Percentiles rank a stretch among this genome's conserved stretches.
Conservation (phyloP, 192 early-diverging fungal species). For the Backusella mclennaniae region DNA sequence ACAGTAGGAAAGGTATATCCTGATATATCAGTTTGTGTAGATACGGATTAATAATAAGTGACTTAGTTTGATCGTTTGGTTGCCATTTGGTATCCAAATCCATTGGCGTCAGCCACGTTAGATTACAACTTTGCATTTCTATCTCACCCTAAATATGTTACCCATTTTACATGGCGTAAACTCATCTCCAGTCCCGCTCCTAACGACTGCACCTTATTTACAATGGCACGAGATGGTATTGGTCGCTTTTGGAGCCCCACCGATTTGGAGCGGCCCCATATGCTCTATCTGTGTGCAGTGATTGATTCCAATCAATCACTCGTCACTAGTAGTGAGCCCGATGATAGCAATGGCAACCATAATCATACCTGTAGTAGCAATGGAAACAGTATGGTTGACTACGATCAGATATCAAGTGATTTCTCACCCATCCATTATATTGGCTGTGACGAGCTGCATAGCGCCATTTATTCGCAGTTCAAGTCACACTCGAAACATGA, state of each 20-base stretch:
- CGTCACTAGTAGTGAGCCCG: conserved; percentile 32
- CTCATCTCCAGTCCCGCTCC: conserved; percentile 20
- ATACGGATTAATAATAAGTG: not conserved
- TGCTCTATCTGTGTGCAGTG: conserved; percentile 64
- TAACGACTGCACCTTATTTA: conserved; percentile 50
- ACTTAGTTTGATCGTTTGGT: conserved; percentile 60
- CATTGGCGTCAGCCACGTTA: not conserved
- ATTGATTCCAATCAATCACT: conserved; percentile 68
- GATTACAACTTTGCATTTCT: conserved; percentile 59
- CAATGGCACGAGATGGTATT: conserved; percentile 65
- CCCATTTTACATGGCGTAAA: conserved; percentile 66
- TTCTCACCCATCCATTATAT: conserved; percentile 61
- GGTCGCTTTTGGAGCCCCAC: conserved; percentile 70
- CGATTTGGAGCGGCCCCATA: conserved; percentile 43
- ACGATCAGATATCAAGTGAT: conserved; percentile 15
- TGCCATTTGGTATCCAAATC: conserved; percentile 58
- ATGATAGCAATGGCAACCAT: not conserved
- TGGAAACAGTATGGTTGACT: not conserved
- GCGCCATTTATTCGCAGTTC: conserved; percentile 32
- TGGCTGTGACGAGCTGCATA: conserved; percentile 49
- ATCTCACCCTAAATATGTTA: conserved; percentile 61
- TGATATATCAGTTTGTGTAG: not conserved
- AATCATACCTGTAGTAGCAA: not conserved
- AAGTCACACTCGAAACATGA: conserved; percentile 28
- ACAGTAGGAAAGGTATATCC: conserved; percentile 54